Percentiles rank a stretch among this genome's conserved stretches.
Evolutionary conservation across 2,329 filamentous ascomycete species (phyloP).

Genomic region (Teratosphaeria nubilosa): DNA sequence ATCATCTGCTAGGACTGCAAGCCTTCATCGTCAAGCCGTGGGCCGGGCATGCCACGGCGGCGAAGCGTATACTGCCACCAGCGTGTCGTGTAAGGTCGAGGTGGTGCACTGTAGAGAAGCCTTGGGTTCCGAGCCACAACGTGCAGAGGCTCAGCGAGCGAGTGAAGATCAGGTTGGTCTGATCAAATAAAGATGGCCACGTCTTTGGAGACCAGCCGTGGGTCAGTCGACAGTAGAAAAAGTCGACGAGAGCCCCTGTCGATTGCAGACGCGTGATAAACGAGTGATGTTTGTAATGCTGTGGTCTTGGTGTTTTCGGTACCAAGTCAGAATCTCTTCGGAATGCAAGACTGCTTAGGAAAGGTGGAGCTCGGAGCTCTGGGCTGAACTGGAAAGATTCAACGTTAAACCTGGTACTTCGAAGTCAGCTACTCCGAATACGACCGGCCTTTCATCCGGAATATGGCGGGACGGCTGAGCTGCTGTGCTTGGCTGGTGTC

Average conservation of each 20-base stretch:
- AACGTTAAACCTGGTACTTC: neutral
- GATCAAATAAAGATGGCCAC: no score
- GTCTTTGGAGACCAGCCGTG: no score
- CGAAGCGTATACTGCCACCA: neutral
- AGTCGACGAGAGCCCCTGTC: neutral
- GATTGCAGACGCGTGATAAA: neutral
- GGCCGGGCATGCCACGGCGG: neutral
- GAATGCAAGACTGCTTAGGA: neutral
- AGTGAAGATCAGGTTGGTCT: no score
- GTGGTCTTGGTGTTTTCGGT: neutral
- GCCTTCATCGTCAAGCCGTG: neutral
- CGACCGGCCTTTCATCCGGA: neutral
- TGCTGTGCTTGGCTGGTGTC: no score
- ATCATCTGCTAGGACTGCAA: neutral
- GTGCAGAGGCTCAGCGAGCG: no score
- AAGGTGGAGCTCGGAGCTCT: neutral
- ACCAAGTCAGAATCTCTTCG: neutral
- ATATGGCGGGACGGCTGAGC: neutral
- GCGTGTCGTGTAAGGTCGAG: neutral
- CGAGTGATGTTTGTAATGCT: neutral
- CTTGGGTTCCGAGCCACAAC: no score
- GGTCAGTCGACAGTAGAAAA: neutral
- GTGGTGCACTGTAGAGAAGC: neutral
- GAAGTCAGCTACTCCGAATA: neutral
- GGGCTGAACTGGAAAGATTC: no score